These are phyloP conservation scores for Colletotrichum aenigma DNA, from an alignment of 2,329 filamentous ascomycete genomes.

Conservation along the genomic window DNA sequence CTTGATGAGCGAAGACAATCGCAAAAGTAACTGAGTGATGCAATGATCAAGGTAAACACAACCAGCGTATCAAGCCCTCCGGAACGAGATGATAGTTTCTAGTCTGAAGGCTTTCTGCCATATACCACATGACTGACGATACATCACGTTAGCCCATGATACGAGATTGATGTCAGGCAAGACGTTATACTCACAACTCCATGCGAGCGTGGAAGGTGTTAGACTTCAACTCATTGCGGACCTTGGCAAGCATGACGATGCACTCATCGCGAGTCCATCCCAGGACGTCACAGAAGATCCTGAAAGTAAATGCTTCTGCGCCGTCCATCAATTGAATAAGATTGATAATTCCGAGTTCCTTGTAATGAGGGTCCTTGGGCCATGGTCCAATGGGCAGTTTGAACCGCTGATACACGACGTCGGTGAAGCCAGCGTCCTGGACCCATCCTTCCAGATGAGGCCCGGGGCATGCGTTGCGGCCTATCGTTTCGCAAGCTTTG, in stretches of 20 bases:
- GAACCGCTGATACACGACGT: slow-evolving; percentile 32
- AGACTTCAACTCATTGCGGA: slow-evolving; percentile 31
- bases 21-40: too few species aligned
- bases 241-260: slow-evolving; percentile 28
- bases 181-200: slow-evolving; percentile 18
- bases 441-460: slow-evolving; percentile 32
- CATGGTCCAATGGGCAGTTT: slow-evolving; percentile 40
- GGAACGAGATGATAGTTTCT: fast-evolving
- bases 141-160: fast-evolving
- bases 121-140: background rate
- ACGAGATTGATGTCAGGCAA: fast-evolving
- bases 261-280: slow-evolving; percentile 30
- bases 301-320: slow-evolving; percentile 25
- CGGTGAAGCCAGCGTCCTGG: slow-evolving; percentile 40
- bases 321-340: slow-evolving; percentile 20
- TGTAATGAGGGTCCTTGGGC: slow-evolving; percentile 33
- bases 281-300: slow-evolving; percentile 30
- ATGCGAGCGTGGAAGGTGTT: slow-evolving; percentile 27
- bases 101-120: background rate
- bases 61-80: too few species aligned
- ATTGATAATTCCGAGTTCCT: slow-evolving; percentile 32
- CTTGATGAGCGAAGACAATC: background rate
- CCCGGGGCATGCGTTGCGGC: slow-evolving; percentile 33
- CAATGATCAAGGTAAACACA: too few species aligned
- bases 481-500: slow-evolving; percentile 22